Percentiles rank a stretch among this genome's conserved stretches.
phyloP scores from a whole-genome alignment of 2,329 filamentous ascomycete species.

The Diplodia mutila region DNA sequence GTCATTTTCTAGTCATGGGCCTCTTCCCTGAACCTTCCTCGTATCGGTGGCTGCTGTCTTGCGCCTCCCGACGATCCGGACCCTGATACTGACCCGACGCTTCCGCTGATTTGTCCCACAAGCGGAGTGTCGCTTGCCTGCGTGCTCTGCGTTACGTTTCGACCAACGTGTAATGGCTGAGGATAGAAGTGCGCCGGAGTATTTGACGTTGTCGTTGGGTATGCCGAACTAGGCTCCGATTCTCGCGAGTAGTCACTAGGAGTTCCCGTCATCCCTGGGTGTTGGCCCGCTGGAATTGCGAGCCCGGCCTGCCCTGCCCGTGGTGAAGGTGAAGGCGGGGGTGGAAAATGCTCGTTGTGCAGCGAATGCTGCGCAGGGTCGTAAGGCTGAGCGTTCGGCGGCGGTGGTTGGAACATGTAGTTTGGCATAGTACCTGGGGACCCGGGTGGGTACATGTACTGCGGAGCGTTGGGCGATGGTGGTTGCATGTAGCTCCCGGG shows the following conservation, averaged over 20 bases:
- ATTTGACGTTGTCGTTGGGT: constrained; percentile 30
- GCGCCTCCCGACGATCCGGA: constrained; percentile 2
- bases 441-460: constrained; percentile 26
- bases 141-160: constrained; percentile 8
- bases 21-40: constrained; percentile 23
- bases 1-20: constrained; percentile 7
- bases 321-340: constrained; percentile 27
- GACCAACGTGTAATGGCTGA: constrained; percentile 31
- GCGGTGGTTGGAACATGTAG: constrained; percentile 28
- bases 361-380: constrained; percentile 32
- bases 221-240: constrained; percentile 15
- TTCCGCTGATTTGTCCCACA: constrained; percentile 17
- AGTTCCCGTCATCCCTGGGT: constrained; percentile 26
- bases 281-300: constrained; percentile 22
- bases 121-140: constrained; percentile 21
- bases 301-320: constrained; percentile 19
- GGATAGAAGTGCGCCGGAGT: constrained; percentile 44
- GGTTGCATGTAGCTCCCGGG: constrained; percentile 14
- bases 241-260: constrained; percentile 29
- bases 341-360: constrained; percentile 29
- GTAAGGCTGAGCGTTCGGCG: constrained; percentile 31
- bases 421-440: constrained; percentile 28
- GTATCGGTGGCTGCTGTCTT: not conserved
- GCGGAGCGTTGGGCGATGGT: constrained; percentile 14
- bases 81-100: constrained; percentile 17